Percentiles rank a stretch among this genome's conserved stretches.
phyloP scores from a whole-genome alignment of 2,329 filamentous ascomycete species.

The Fusarium caatingaense region DNA sequence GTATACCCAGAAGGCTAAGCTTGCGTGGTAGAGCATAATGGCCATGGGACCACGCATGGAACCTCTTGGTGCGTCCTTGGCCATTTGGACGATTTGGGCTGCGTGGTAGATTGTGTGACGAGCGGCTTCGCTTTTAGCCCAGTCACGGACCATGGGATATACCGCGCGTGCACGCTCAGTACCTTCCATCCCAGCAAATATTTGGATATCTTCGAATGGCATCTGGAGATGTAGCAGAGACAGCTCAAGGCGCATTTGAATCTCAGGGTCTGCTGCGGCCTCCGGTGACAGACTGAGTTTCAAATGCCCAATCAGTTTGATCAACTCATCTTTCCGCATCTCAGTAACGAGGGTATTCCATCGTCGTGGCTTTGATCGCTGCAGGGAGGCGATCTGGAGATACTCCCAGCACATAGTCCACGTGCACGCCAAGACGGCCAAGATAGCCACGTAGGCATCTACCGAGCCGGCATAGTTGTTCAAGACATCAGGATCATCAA shows the following conservation, averaged over 20 bases:
- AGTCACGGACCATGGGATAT: constrained; percentile 50
- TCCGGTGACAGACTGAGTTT: constrained; percentile 7
- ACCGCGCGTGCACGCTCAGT: constrained; percentile 52
- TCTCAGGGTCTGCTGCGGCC: constrained; percentile 26
- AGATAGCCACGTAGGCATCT: constrained; percentile 15
- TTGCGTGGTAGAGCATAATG: constrained; percentile 47
- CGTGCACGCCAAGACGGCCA: constrained; percentile 37
- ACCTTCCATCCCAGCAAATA: constrained; percentile 57
- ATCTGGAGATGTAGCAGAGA: constrained; percentile 53
- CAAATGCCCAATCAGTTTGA: constrained; percentile 42
- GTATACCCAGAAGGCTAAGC: constrained; percentile 46
- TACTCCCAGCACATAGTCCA: constrained; percentile 50
- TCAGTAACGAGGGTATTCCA: constrained; percentile 47
- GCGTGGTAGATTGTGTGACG: constrained; percentile 49
- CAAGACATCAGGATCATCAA: constrained; percentile 37
- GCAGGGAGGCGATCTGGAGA: constrained; percentile 45
- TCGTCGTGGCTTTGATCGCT: constrained; percentile 37
- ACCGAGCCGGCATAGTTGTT: constrained; percentile 24
- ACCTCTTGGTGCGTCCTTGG: constrained; percentile 26
- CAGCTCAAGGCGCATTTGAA: constrained; percentile 50
- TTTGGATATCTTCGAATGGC: constrained; percentile 56
- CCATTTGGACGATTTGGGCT: constrained; percentile 44
- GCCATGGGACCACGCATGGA: constrained; percentile 41
- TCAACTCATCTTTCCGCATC: constrained; percentile 46
- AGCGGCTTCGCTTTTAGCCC: constrained; percentile 51